Base-by-base conservation (phyloP, 169 alveolate species). In the Cystoisospora suis region DNA sequence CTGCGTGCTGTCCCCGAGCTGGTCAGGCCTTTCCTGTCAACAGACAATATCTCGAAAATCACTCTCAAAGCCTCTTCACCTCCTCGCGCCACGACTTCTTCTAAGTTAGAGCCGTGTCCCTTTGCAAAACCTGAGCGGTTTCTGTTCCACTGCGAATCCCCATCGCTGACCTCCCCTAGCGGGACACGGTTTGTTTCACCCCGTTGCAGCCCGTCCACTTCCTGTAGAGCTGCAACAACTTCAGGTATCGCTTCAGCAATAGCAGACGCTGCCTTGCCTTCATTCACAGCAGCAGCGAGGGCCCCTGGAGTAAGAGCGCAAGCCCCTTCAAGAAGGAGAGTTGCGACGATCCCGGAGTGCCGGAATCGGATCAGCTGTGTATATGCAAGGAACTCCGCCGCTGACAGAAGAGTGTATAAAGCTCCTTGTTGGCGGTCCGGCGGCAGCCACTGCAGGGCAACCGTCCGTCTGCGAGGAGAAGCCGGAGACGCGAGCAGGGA, bases 381-480 rank as follows among this genome's bases (percentile, higher is more conserved):
- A n/a, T 65, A 44, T 5, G 40, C 12, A 15, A 65, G 42, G 45
- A 65, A n/a, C 77, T 65, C 77, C 7, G 77, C 77, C 5, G 40
- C 77, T 5, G 5, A 1, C 1, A 65, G 77, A 3, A 65, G 77
- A 15, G 23, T n/a, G 5, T 44, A 44, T 44, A 12, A 44, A 23
- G 3, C 0, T 44, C n/a, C 40, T 65, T 65, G 77, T 15, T 65
- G 77, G 36, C 40, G 77, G 77, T 65, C 77, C 5, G 45, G 77
- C 77, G 77, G 77, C n/a, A 65, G 77, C 77, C 77, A 65, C 77
- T 65, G 77, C 27, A 65, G 77, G 42, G 77, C 1, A 15, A 65
- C 77, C 6, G 77, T 65, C 36, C 42, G 77, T 3, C 38, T 9
- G n/a, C n/a, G n/a, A n/a, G n/a, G n/a, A n/a, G n/a, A n/a, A n/a